Percentiles rank a stretch among this genome's conserved stretches.
Evolutionary conservation across 129 eudicot genomes (phyloP).

Genomic region (Pittosporum tobira): DNA sequence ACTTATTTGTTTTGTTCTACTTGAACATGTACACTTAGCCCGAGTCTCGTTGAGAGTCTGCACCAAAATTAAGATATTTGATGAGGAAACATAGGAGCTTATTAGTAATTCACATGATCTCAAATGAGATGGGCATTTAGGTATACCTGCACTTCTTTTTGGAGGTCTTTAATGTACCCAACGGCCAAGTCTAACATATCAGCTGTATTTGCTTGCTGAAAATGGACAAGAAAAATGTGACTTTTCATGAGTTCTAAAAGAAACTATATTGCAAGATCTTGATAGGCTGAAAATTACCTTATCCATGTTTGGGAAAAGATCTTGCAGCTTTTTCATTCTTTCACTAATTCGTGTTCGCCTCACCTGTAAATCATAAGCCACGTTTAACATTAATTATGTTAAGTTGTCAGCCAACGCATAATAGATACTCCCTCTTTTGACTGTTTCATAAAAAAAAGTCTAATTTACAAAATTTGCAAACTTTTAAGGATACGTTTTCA

Average conservation of each 20-base stretch:
- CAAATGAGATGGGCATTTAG: not conserved
- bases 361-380: constrained; percentile 31
- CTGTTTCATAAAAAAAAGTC: too few species aligned
- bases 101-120: not conserved
- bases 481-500: too few species aligned
- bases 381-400: not conserved
- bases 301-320: constrained; percentile 90
- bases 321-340: constrained; percentile 88
- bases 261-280: not conserved
- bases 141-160: constrained; percentile 49
- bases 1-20: constrained; percentile 15
- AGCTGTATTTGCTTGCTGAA: constrained; percentile 90
- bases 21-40: constrained; percentile 51
- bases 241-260: not conserved
- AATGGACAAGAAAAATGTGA: constrained; percentile 11
- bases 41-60: constrained; percentile 50
- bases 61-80: constrained; percentile 8
- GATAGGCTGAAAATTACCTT: constrained; percentile 39
- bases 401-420: not conserved
- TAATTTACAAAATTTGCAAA: too few species aligned
- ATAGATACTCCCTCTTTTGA: not conserved
- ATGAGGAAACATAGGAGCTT: constrained; percentile 3
- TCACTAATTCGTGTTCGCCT: constrained; percentile 88
- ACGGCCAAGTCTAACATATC: constrained; percentile 94
- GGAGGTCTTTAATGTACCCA: constrained; percentile 83